A percentile compares a stretch with the other conserved stretches of the same genome.
Evolutionary conservation across 1,139 yeast genomes (phyloP).

Genomic region (Suhomyces taliae): DNA sequence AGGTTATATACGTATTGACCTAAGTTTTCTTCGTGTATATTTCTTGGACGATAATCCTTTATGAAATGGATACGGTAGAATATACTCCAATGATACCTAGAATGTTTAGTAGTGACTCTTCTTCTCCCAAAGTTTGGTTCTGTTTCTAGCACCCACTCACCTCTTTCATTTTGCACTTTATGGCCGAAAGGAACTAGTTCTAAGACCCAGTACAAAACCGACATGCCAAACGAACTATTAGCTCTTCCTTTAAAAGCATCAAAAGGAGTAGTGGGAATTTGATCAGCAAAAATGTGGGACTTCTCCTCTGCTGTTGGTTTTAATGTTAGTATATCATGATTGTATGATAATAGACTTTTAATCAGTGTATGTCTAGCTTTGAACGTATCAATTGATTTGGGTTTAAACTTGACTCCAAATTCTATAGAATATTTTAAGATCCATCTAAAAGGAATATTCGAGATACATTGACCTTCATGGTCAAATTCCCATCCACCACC

Average conservation of each 20-base stretch:
- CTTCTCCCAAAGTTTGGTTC: conserved; percentile 55
- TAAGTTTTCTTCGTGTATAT: conserved; percentile 37
- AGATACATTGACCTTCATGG: conserved; percentile 22
- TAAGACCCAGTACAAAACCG: conserved; percentile 58
- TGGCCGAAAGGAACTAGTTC: conserved; percentile 59
- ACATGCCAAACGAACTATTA: conserved; percentile 16
- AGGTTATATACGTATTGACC: conserved; percentile 23
- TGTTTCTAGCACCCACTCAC: conserved; percentile 48
- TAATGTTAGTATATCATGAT: conserved; percentile 46
- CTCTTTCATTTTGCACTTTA: conserved; percentile 43
- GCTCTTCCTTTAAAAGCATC: conserved; percentile 38
- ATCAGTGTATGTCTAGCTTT: conserved; percentile 33
- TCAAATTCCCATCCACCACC: conserved; percentile 64
- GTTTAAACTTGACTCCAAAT: conserved; percentile 49
- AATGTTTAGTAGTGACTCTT: conserved; percentile 48
- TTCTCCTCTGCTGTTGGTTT: not conserved
- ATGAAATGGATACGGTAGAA: conserved; percentile 52
- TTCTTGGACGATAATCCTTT: conserved; percentile 44
- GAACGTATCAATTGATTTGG: conserved; percentile 39
- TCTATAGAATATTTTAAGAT: conserved; percentile 52
- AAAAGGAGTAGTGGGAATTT: conserved; percentile 14
- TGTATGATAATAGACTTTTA: conserved; percentile 42
- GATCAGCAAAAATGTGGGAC: not conserved
- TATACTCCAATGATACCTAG: conserved; percentile 62
- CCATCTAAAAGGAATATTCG: conserved; percentile 57